Base-by-base conservation (phyloP, 805 yeast genomes). In the Saturnispora gosingensis region DNA sequence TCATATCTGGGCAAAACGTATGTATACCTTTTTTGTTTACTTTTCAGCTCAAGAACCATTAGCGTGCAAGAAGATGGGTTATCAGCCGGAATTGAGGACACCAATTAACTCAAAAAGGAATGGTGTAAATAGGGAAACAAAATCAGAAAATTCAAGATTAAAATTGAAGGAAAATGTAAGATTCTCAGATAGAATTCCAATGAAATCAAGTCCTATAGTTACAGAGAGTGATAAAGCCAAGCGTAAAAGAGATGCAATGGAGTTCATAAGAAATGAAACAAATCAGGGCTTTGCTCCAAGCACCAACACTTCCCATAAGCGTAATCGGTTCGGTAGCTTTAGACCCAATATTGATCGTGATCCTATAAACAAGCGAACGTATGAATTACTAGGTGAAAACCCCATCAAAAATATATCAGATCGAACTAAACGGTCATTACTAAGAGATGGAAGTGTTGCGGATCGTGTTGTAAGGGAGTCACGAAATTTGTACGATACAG, bases 311-410 rank as follows among this genome's bases (percentile, higher is more conserved):
- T 3, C 15, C 6, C 1, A 18, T 10, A 38, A 38, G 24, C 22
- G 13, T 38, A 18, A 25, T 25, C 13, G 20, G 42, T 6, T 18
- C 11, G 22, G 16, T 16, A 38, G 22, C 8, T 38, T 38, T 20
- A 38, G 42, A 20, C 42, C 42, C 5, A 38, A 38, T 18, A 20
- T 38, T 38, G 42, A 38, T 38, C 25, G 15, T 28, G 48, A 50
- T 47, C 56, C 53, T 32, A 43, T 42, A 16, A 54, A 54, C 45
- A 56, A 53, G 34, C 60, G 57, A 44, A 54, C 62, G 1, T 58
- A 62, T 48, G 65, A 64, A 35, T 47, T 64, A 11, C 39, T 64
- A 8, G 64, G 64, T 2, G 68, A 64, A 44, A 56, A 59, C 3
- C 68, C 68, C 1, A 64, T 65, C 8, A 53, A 58, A 22, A 45